These are phyloP conservation scores for Apodospora peruviana DNA, from an alignment of 495 filamentous ascomycete species.

Conservation along the genomic window DNA sequence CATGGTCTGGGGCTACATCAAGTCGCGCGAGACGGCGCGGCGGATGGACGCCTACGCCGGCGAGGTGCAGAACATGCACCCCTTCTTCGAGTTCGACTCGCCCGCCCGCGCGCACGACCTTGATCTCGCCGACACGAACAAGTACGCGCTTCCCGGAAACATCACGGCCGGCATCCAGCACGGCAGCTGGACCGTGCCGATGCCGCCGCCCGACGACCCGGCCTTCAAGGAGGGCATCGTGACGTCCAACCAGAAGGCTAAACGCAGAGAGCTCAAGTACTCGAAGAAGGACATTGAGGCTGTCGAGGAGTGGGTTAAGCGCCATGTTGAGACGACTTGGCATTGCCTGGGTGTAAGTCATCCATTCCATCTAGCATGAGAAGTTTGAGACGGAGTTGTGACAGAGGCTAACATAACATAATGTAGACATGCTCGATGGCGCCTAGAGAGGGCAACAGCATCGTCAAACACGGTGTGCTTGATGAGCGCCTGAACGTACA, in stretches of 20 bases:
- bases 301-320: conserved; percentile 73
- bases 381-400: not conserved
- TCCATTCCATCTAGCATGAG: not conserved
- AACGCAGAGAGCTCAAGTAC: conserved; percentile 62
- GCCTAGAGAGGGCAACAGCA: conserved; percentile 68
- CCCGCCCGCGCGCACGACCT: conserved; percentile 64
- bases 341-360: conserved; percentile 51
- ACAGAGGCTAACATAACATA: conserved; percentile 9
- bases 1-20: conserved; percentile 84
- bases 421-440: conserved; percentile 72
- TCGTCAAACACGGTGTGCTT: conserved; percentile 74
- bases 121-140: conserved; percentile 66
- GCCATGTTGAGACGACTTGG: conserved; percentile 77
- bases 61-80: conserved; percentile 65
- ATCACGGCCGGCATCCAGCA: conserved; percentile 63
- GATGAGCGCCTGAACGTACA: conserved; percentile 78
- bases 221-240: conserved; percentile 38
- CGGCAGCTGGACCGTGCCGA: conserved; percentile 43
- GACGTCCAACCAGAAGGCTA: conserved; percentile 46
- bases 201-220: conserved; percentile 37
- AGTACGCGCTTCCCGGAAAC: conserved; percentile 69
- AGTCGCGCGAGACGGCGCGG: conserved; percentile 74
- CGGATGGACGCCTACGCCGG: conserved; percentile 75
- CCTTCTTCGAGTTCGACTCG: conserved; percentile 62
- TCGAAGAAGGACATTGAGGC: conserved; percentile 59